Percentiles rank a stretch among this genome's conserved stretches.
Conservation (phyloP, 306 rosid genomes). For the Prunus salicina region DNA sequence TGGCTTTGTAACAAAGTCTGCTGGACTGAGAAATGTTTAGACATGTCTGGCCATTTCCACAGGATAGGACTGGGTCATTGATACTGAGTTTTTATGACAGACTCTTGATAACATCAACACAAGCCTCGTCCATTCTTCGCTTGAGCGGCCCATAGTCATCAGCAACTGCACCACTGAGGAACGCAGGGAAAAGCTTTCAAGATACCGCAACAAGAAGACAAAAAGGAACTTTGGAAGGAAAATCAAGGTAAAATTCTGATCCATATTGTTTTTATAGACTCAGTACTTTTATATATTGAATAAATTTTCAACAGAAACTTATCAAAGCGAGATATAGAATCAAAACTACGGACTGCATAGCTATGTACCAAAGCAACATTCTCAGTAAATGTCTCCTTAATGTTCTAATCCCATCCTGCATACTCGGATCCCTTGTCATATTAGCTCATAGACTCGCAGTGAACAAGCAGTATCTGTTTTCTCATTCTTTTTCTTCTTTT, state of each 20-base stretch:
- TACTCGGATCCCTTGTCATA: background rate
- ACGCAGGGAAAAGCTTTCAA: constrained; percentile 83
- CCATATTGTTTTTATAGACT: background rate
- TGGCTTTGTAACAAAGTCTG: constrained; percentile 21
- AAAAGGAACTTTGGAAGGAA: constrained; percentile 97
- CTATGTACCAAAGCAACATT: background rate
- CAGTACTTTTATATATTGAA: background rate
- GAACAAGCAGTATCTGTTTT: background rate
- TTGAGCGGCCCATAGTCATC: constrained; percentile 51
- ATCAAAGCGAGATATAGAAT: background rate
- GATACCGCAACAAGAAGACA: constrained; percentile 88
- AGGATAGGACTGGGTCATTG: constrained; percentile 38
- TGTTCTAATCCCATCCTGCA: background rate
- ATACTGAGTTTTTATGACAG: constrained; percentile 67
- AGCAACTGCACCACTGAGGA: constrained; percentile 75
- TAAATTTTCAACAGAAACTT: background rate
- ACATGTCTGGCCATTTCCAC: constrained; percentile 44
- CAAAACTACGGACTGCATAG: background rate
- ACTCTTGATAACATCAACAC: constrained; percentile 58
- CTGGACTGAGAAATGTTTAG: constrained; percentile 31
- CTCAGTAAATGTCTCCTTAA: background rate
- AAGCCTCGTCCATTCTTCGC: constrained; percentile 53
- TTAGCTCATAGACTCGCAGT: background rate
- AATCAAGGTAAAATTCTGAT: constrained; percentile 65
- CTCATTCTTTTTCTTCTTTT: background rate